Base-by-base conservation (phyloP, 805 yeast genomes). In the Candida hispaniensis region DNA sequence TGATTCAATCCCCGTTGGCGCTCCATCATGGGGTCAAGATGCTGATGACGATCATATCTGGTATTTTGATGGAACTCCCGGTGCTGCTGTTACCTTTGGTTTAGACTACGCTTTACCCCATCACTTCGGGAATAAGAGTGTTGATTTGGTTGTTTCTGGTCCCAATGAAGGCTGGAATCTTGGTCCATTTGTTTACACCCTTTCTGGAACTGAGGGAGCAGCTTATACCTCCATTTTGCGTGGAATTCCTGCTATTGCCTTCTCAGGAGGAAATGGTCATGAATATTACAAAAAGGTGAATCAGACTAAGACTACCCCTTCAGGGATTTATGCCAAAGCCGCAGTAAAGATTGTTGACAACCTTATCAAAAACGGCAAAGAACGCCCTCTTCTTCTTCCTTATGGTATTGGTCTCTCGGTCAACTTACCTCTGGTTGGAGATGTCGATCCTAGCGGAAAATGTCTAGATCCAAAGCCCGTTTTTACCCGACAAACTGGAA, bases 21-120 rank as follows among this genome's bases (percentile, higher is more conserved):
- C 60, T n/a, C 71, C 71, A 39, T 55, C 69, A 11, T 69, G 70
- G 70, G 73, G 69, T 36, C 63, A 64, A 5, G 40, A 29, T 9
- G 44, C 46, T 15, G 48, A 49, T 26, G 50, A 50, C 39, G 27
- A 44, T 16, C 48, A 58, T 41, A 47, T 58, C 38, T 67, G 71
- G 71, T 66, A 66, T 48, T 60, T 67, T 46, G 61, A 66, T 44
- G 67, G 65, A 34, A 58, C 69, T 10, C 65, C 69, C 13, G 58
- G 66, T 19, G 58, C 67, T 8, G 49, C 61, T 30, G 59, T 61
- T 24, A 54, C 66, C 9, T 63, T 66, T 43, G 67, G 58, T 6
- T 48, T 66, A 27, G 61, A 61, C 32, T 59, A 62, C 46, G 56
- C 67, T 25, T 44, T 63, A 17, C 71, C 71, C 23, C 46, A 43